Base-by-base conservation (phyloP, 345 rosid species). In the Ricinus communis region DNA sequence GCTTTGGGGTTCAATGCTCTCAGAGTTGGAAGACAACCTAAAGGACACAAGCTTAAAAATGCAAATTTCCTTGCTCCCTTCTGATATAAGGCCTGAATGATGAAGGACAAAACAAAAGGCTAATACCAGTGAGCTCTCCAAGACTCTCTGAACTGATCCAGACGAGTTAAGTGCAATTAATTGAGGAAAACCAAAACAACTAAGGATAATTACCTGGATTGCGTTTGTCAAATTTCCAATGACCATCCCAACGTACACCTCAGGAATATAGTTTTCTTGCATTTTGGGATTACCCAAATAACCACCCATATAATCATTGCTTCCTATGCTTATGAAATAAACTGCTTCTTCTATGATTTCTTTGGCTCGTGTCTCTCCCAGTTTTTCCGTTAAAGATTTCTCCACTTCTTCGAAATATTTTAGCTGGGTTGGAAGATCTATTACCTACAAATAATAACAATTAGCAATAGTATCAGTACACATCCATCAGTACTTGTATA, bases 51-150 rank as follows among this genome's bases (percentile, higher is more conserved):
- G 86, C 77, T 78, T 24, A 85, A 71, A 68, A 85, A 83, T 5
- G 73, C 85, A 72, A 85, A 87, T 36, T 87, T 87, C 70, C 87
- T 78, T 2, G 68, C 91, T 33, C 88, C 88, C 70, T 74, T 87
- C 52, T 72, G 69, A 30, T 82, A 80, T 73, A 85, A 68, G 40
- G 63, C 80, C 86, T 83, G 71, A 46, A 30, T 16, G 24, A 12
- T 21, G 38, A 11, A 56, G n/a, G 28, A 8, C 12, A 31, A 22
- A 53, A 62, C 36, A 51, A 36, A 27, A 68, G 10, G 41, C n/a
- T 19, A 27, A 10, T 4, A 11, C 5, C 7, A 16, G 43, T 33
- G 4, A 33, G 6, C 6, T 33, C 6, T n/a, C n/a, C n/a, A n/a
- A n/a, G n/a, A n/a, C n/a, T n/a, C n/a, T n/a, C n/a, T n/a, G n/a